Conservation (phyloP, 1,284 basidiomycete genomes). For the Ceratobasidium papillatum region DNA sequence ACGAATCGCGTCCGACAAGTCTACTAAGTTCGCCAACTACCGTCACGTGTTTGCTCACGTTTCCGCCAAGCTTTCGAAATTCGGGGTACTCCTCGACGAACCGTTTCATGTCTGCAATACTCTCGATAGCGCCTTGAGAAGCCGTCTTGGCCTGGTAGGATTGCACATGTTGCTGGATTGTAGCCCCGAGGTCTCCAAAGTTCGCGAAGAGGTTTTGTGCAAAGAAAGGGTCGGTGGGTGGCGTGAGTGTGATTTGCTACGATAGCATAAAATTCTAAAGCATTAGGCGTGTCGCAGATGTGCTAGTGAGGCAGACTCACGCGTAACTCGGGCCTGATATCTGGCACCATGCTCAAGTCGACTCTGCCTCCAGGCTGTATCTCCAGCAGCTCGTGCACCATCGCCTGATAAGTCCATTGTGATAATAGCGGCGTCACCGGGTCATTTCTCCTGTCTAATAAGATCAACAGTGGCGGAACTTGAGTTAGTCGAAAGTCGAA, state of each 20-base stretch:
- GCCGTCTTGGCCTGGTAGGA: constrained; percentile 88
- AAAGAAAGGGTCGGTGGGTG: constrained; percentile 94
- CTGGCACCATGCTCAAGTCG: constrained; percentile 83
- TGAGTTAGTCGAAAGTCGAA: constrained; percentile 83
- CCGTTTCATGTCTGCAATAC: constrained; percentile 95
- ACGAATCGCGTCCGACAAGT: constrained; percentile 83
- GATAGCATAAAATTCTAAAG: no score
- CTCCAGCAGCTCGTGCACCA: constrained; percentile 96
- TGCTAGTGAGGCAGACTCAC: constrained; percentile 58
- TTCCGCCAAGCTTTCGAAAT: constrained; percentile 94
- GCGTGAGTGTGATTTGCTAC: constrained; percentile 93
- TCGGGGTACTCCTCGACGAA: constrained; percentile 99
- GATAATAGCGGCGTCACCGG: constrained; percentile 97
- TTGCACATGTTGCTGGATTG: constrained; percentile 92
- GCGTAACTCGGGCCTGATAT: constrained; percentile 85
- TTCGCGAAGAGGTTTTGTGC: constrained; percentile 91
- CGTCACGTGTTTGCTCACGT: constrained; percentile 98
- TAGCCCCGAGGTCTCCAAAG: constrained; percentile 95
- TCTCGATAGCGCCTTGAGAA: constrained; percentile 85
- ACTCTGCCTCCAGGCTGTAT: constrained; percentile 92
- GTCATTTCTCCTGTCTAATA: constrained; percentile 93
- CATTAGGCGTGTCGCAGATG: constrained; percentile 2
- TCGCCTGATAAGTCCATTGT: constrained; percentile 99
- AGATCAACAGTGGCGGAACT: constrained; percentile 76
- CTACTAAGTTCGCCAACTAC: constrained; percentile 95